Conservation (phyloP, 2,329 filamentous ascomycete genomes). For the Microcyclosporella mali region DNA sequence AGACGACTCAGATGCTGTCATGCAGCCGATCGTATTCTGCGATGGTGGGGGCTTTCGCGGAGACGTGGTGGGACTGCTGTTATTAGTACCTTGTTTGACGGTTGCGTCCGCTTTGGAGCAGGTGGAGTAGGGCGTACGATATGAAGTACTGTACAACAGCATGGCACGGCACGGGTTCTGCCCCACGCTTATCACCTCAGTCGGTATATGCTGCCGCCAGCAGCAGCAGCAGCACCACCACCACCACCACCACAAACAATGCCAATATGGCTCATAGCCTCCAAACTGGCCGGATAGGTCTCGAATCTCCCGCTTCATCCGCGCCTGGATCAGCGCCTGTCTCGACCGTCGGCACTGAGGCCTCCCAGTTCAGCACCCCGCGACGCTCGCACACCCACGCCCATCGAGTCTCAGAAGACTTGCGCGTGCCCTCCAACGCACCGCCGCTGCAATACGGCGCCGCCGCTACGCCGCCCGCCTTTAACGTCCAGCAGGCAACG, state of each 20-base stretch:
- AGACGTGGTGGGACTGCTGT: no score
- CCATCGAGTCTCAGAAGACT: conserved; percentile 49
- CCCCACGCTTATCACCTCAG: no score
- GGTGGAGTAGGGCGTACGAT: no score
- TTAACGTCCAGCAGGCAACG: conserved; percentile 53
- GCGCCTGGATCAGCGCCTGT: conserved; percentile 16
- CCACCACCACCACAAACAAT: background rate
- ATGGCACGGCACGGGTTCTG: no score
- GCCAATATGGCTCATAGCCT: conserved; percentile 15
- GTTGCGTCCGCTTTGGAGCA: no score
- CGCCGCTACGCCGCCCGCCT: conserved; percentile 48
- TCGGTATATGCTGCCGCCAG: no score
- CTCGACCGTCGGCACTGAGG: conserved; percentile 33
- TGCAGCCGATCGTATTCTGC: no score
- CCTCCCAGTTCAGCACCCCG: conserved; percentile 46
- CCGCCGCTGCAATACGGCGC: conserved; percentile 27
- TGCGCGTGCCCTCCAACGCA: conserved; percentile 43
- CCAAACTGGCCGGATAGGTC: conserved; percentile 20
- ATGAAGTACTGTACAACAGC: no score
- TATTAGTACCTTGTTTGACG: no score
- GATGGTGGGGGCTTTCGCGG: no score
- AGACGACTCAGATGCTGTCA: no score
- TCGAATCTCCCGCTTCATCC: conserved; percentile 5
- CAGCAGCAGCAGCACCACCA: no score
- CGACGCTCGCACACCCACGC: conserved; percentile 44